Evolutionary conservation across 164 flowering plant species (phyloP), one percentile per base, ranked within the genome.

Genomic region (Vitis amurensis): DNA sequence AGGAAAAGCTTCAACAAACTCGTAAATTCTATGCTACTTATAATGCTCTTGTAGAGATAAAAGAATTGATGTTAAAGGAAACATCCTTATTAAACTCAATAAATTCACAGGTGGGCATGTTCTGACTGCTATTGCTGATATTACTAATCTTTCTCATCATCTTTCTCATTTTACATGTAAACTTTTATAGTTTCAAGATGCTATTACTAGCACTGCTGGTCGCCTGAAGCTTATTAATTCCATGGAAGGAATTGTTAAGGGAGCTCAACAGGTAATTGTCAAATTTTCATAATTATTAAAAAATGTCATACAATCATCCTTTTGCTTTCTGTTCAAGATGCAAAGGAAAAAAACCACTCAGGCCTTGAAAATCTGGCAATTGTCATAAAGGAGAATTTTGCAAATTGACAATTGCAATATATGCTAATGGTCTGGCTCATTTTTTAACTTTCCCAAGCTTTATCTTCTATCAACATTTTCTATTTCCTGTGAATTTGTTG

Each of bases 41-140:
- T 69, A 92, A 94, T 84, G 87, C 97, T 58, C 94, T 94, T 68
- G 59, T 90, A 80, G 98, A 91, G 85, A 88, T 84, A 63, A 94
- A 94, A 75, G 97, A 92, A 51, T 66, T 90, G 81, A 86, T 89
- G 91, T 76, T 85, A 15, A 94, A 94, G 80, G 98, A 94, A 76
- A 87, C 79, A 57, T 90, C 97, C 50, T 86, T 94, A 63, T 71
- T 94, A 69, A 91, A 87, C 73, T 94, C 98, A 57, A 80, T 92
- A 70, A 84, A 76, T 71, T 86, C 90, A 71, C 98, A 94, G 96
- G 98, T 94, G 62, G 55, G 78, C 57, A 47, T 30, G 4, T 57
- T 11, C 16, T 14, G 50, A 69, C 23, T 50, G 8, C 7, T 51
- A 23, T 10, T 52, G 16, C 47, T 61, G 44, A 37, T 61, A 19